phyloP scores from a whole-genome alignment of 1,139 yeast genomes.

The Hyphopichia wangnamkhiaoensis region DNA sequence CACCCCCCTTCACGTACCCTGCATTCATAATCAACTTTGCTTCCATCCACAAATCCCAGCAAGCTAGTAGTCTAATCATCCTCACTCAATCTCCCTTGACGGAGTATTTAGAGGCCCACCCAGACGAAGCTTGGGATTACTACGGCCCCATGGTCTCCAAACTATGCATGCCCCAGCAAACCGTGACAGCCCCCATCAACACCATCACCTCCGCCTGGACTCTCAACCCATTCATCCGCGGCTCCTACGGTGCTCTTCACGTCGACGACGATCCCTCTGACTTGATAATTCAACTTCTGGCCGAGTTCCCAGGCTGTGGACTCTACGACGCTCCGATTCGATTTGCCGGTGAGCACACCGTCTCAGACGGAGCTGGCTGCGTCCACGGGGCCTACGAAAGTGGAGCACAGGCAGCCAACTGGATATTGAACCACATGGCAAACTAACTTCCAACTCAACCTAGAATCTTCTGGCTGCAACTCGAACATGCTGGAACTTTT shows the following conservation, averaged over 20 bases:
- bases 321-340: constrained; percentile 46
- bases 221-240: constrained; percentile 62
- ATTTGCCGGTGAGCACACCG: constrained; percentile 87
- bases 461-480: not conserved
- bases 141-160: constrained; percentile 36
- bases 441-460: not conserved
- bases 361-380: constrained; percentile 78
- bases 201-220: constrained; percentile 70
- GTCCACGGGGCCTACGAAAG: constrained; percentile 78
- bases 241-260: constrained; percentile 71
- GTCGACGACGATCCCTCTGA: constrained; percentile 71
- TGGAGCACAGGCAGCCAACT: constrained; percentile 69
- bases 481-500: not conserved
- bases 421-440: constrained; percentile 28
- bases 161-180: constrained; percentile 16
- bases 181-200: constrained; percentile 49
- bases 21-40: constrained; percentile 33
- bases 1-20: constrained; percentile 32
- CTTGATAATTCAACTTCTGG: constrained; percentile 52
- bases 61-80: constrained; percentile 47
- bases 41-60: constrained; percentile 16
- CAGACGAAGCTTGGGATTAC: constrained; percentile 41
- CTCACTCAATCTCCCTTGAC: constrained; percentile 75
- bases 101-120: constrained; percentile 40
- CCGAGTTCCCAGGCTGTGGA: constrained; percentile 53